Evolutionary conservation across 306 rosid genomes (phyloP), one percentile per base, ranked within the genome.

Genomic region (Trifolium pratense): DNA sequence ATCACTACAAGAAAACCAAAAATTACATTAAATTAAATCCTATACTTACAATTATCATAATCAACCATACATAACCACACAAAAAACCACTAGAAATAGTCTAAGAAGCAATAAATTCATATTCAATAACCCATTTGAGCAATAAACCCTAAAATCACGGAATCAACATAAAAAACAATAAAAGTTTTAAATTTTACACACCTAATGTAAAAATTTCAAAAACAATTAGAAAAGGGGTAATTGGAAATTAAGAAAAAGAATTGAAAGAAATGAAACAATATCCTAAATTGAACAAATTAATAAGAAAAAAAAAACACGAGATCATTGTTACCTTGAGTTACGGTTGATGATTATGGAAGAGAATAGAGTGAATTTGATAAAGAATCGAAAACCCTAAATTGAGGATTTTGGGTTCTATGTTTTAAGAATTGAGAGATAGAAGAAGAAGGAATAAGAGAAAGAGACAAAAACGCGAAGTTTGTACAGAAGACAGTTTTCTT

Each of bases 241-340:
- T 51, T 57, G 9, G 59, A 2, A 9, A 29, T 51, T 5, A 16
- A 75, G 18, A 77, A 34, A 73, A 51, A 66, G 18, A 84, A 83
- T 46, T n/a, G 37, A 26, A 42, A 66, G 18, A 84, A 83, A 52
- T n/a, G 37, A 26, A 42, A 72, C 23, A 72, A 59, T 12, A 65
- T 20, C 62, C 25, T 48, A 55, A 64, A 86, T 43, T 76, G 9
- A 63, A 16, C 65, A 73, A 10, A 61, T 17, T 37, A 23, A 32
- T 66, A 68, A n/a, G n/a, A n/a, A 9, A 25, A 45, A 21, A 61
- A 45, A 0, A 66, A 1, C 78, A 20, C 16, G 15, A 64, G 62
- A 84, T 75, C 57, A 74, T 73, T n/a, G 45, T 7, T 56, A 90
- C 90, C 96, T 78, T 18, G 64, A 80, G 75, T 74, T 62, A 64